A percentile compares a stretch with the other conserved stretches of the same genome.
Conservation (phyloP, 1,284 basidiomycete species). For the Trichosporon coremiiforme region DNA sequence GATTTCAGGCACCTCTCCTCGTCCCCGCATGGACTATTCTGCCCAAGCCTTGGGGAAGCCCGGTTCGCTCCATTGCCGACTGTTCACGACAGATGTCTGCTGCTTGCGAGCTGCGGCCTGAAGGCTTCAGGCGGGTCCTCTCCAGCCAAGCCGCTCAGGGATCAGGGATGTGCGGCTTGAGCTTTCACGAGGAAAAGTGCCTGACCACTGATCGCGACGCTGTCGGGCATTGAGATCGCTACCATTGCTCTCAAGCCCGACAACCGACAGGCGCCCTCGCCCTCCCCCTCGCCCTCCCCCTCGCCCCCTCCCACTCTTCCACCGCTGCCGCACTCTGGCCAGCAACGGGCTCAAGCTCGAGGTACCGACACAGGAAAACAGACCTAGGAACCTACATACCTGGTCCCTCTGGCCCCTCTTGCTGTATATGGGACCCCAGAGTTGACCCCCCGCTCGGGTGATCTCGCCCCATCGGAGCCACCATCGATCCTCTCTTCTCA, state of each 20-base stretch:
- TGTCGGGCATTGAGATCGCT: constrained; percentile 8
- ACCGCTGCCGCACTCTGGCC: background rate
- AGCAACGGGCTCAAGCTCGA: background rate
- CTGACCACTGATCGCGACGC: background rate
- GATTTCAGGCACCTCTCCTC: constrained; percentile 1
- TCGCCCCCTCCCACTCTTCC: constrained; percentile 1
- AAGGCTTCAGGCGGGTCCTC: background rate
- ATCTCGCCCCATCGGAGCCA: background rate
- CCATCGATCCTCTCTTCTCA: background rate
- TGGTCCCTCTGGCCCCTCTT: background rate
- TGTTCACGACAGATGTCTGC: background rate
- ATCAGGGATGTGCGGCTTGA: constrained; percentile 11
- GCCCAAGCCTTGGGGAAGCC: constrained; percentile 5
- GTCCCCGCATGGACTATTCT: background rate
- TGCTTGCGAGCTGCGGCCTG: background rate
- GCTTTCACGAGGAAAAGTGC: constrained; percentile 8
- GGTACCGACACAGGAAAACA: background rate
- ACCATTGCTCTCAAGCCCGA: background rate
- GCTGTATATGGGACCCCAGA: background rate
- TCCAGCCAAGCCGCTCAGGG: constrained; percentile 2
- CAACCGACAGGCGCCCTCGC: background rate
- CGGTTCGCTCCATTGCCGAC: constrained; percentile 7
- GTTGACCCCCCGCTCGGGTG: constrained; percentile 13
- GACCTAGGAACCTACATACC: background rate
- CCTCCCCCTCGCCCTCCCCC: background rate